Percentiles rank a stretch among this genome's conserved stretches.
Conservation (phyloP, 1,284 basidiomycete genomes). For the Laetiporus sulphureus region DNA sequence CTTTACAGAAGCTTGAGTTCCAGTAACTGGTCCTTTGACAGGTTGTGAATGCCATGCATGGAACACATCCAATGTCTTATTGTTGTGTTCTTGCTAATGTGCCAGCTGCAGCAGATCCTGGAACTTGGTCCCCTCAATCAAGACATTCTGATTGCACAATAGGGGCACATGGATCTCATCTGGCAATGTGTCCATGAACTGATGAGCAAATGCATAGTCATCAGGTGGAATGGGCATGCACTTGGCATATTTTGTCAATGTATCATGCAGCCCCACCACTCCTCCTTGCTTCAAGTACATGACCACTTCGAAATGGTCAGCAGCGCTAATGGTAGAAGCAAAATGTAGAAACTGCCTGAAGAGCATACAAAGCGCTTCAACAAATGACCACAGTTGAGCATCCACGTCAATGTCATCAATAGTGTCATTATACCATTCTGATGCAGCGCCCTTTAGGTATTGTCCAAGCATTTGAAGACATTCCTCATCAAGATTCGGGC, state of each 20-base stretch:
- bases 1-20: no score
- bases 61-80: no score
- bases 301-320: constrained; percentile 3
- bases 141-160: no score
- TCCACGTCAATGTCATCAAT: constrained; percentile 1
- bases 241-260: not conserved
- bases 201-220: constrained; percentile 7
- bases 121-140: no score
- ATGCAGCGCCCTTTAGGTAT: no score
- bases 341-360: constrained; percentile 6
- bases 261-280: constrained; percentile 5
- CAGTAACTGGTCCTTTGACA: no score
- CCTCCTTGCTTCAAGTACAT: constrained; percentile 2
- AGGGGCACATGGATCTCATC: not conserved
- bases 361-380: constrained; percentile 4
- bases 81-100: no score
- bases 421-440: constrained; percentile 7
- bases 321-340: constrained; percentile 4
- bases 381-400: constrained; percentile 3
- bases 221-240: constrained; percentile 8
- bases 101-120: no score
- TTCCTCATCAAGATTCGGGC: no score
- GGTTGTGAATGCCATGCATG: no score
- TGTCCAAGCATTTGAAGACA: no score
- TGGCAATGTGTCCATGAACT: constrained; percentile 4